These are phyloP conservation scores for Alloascoidea hylecoeti DNA, from an alignment of 805 yeast genomes.

Conservation along the genomic window DNA sequence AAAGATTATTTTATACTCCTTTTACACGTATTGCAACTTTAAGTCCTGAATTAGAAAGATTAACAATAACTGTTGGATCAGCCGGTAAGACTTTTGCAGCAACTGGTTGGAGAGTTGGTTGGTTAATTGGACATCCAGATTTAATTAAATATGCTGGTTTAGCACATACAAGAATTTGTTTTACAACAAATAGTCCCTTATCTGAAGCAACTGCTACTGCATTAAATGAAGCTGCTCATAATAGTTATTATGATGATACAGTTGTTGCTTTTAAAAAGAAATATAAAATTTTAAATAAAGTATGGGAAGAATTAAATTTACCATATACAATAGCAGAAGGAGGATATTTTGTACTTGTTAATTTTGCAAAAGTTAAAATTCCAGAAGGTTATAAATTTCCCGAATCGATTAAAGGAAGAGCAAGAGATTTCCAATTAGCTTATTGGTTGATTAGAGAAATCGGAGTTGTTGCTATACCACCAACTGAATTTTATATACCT, in stretches of 20 bases:
- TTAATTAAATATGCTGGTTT: conserved; percentile 67
- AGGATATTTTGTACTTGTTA: conserved; percentile 84
- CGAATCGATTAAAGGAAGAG: conserved; percentile 46
- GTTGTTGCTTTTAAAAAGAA: conserved; percentile 56
- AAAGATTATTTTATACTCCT: conserved; percentile 61
- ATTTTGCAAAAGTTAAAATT: conserved; percentile 67
- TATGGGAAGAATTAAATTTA: conserved; percentile 75
- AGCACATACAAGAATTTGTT: conserved; percentile 93
- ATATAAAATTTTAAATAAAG: conserved; percentile 56
- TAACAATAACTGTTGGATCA: conserved; percentile 86
- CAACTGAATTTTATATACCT: conserved; percentile 79
- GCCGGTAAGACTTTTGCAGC: conserved; percentile 99
- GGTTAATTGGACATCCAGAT: conserved; percentile 82
- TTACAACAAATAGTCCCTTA: conserved; percentile 78
- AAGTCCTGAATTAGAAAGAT: conserved; percentile 60
- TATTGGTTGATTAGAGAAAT: conserved; percentile 87
- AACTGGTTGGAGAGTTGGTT: conserved; percentile 98
- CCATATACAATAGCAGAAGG: conserved; percentile 92
- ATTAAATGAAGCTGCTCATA: conserved; percentile 41
- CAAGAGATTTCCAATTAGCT: conserved; percentile 78
- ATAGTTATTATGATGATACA: conserved; percentile 57
- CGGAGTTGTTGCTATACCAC: conserved; percentile 95
- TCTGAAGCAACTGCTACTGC: conserved; percentile 89
- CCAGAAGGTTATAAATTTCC: conserved; percentile 69
- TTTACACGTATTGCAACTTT: conserved; percentile 81